Percentiles rank a stretch among this genome's conserved stretches.
Evolutionary conservation across 176 grass and related monocot genomes (phyloP).

Genomic region (Phoenix roebelenii): DNA sequence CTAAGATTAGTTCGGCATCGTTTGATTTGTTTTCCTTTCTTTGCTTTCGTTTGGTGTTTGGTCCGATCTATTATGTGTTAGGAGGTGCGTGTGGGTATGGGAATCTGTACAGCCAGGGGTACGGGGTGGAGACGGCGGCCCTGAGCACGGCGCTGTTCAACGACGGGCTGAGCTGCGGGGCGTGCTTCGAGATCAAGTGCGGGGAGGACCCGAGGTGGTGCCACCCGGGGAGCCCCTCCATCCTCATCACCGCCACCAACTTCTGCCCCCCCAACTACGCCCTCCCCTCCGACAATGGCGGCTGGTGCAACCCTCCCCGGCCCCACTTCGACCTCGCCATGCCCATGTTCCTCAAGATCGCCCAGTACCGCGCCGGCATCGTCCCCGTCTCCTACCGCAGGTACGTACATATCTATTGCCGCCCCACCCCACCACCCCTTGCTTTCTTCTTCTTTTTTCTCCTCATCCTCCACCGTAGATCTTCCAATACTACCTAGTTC

Average conservation of each 20-base stretch:
- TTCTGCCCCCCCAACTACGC: constrained; percentile 34
- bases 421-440: too few species aligned
- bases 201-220: constrained; percentile 19
- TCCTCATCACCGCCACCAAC: constrained; percentile 33
- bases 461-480: too few species aligned
- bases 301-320: constrained; percentile 36
- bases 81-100: constrained; percentile 39
- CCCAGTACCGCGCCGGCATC: constrained; percentile 33
- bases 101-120: constrained; percentile 39
- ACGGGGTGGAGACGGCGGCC: constrained; percentile 32
- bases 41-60: neutral
- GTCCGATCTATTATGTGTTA: neutral
- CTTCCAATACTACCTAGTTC: too few species aligned
- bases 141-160: constrained; percentile 42
- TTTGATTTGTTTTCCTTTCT: neutral
- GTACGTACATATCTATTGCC: neutral
- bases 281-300: constrained; percentile 26
- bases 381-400: constrained; percentile 32
- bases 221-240: constrained; percentile 20
- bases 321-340: constrained; percentile 33
- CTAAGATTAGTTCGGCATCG: neutral
- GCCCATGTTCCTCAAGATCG: constrained; percentile 35
- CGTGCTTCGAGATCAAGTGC: constrained; percentile 36
- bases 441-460: too few species aligned
- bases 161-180: constrained; percentile 20